These are phyloP conservation scores for Trichomonas gallinae DNA, from an alignment of 208 protist species.

Conservation along the genomic window DNA sequence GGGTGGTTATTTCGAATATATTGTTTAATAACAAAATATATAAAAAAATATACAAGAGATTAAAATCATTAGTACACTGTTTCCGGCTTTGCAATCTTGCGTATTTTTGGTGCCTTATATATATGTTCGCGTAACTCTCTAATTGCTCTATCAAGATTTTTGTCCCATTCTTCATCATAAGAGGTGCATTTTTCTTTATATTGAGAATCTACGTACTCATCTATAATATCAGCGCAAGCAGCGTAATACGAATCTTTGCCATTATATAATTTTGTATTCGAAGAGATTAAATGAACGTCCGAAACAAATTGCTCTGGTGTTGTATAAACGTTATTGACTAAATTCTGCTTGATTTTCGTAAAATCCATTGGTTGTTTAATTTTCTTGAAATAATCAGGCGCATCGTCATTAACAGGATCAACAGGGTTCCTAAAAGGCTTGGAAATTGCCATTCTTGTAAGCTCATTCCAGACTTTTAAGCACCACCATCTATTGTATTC, in stretches of 20 bases:
- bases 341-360: not conserved
- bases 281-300: not conserved
- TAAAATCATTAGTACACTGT: no score
- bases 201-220: not conserved
- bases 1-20: no score
- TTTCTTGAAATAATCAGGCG: not conserved
- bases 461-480: not conserved
- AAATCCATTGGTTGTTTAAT: conserved; percentile 27
- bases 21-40: no score
- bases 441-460: not conserved
- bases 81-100: no score
- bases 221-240: not conserved
- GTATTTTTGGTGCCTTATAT: not conserved
- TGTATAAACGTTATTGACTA: not conserved
- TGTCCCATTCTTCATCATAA: not conserved
- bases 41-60: no score
- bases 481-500: not conserved
- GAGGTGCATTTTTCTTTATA: not conserved
- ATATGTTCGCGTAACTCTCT: not conserved
- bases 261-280: not conserved
- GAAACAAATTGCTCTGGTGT: not conserved
- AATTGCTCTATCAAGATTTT: not conserved
- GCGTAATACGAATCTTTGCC: not conserved
- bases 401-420: not conserved
- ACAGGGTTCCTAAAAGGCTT: not conserved